A percentile compares a stretch with the other conserved stretches of the same genome.
Evolutionary conservation across 441 rosid genomes (phyloP).

Genomic region (Populus hybrid): DNA sequence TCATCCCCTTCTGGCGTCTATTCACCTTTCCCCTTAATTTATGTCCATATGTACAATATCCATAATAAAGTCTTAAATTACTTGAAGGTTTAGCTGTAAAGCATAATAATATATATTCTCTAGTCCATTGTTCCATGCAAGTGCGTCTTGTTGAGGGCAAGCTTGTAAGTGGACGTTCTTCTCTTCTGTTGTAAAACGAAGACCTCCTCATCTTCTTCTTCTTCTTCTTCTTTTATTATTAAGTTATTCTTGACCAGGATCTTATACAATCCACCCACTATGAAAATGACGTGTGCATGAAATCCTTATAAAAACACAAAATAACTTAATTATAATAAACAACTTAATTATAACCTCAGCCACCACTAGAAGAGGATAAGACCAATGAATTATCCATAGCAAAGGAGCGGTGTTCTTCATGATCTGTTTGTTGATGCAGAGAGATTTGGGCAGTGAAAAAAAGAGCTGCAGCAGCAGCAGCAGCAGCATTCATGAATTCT

Average conservation of each 20-base stretch:
- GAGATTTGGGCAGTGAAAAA: slow-evolving; percentile 39
- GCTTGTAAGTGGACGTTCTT: not conserved
- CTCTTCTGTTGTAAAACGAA: not conserved
- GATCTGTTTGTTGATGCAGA: not conserved
- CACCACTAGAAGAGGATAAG: not conserved
- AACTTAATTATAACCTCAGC: not conserved
- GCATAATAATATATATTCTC: slow-evolving; percentile 14
- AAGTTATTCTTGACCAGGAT: not conserved
- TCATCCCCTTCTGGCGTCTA: not conserved
- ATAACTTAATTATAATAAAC: not conserved
- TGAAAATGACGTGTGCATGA: not conserved
- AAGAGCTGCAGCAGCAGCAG: slow-evolving; percentile 10
- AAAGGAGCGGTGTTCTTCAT: too few relatives aligned
- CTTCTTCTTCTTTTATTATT: too few relatives aligned
- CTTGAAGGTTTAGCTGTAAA: slow-evolving; percentile 23
- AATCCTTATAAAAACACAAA: not conserved
- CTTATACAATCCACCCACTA: not conserved
- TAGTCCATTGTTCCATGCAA: slow-evolving; percentile 9
- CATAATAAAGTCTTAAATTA: not conserved
- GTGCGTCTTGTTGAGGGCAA: slow-evolving; percentile 1
- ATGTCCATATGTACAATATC: not conserved
- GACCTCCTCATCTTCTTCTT: not conserved
- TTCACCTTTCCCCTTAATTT: not conserved
- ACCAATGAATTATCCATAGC: not conserved
- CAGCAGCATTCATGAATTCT: slow-evolving; percentile 19